Evolutionary conservation across 805 yeast species (phyloP).

Genomic region (Komagataella phaffii): DNA sequence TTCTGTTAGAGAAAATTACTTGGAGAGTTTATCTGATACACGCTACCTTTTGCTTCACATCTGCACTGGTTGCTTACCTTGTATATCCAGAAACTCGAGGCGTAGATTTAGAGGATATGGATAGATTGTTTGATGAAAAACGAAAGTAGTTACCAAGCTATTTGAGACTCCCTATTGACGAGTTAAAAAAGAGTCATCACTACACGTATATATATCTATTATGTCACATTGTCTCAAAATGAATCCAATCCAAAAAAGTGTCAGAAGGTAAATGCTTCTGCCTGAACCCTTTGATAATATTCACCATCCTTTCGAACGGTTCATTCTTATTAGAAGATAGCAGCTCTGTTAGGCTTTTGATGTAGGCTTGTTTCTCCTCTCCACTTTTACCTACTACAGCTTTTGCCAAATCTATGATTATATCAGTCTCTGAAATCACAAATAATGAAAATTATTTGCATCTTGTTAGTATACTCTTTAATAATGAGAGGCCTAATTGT

Average conservation of each 20-base stretch:
- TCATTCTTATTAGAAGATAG: not conserved
- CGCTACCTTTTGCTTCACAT: constrained; percentile 46
- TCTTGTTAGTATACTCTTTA: not conserved
- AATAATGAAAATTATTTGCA: not conserved
- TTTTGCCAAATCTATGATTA: constrained; percentile 1
- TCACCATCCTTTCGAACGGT: not conserved
- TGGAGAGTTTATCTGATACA: constrained; percentile 77
- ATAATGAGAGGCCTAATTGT: not conserved
- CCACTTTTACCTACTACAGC: not conserved
- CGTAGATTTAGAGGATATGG: constrained; percentile 29
- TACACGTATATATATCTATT: too few species aligned
- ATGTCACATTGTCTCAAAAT: not conserved
- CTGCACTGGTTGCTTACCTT: constrained; percentile 23
- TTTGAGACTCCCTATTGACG: not conserved
- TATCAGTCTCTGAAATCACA: constrained; percentile 1
- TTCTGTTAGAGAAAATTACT: constrained; percentile 56
- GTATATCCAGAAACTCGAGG: constrained; percentile 33
- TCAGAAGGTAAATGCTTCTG: not conserved
- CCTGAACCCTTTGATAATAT: not conserved
- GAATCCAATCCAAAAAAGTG: not conserved
- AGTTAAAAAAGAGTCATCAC: not conserved
- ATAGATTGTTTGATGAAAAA: constrained; percentile 23
- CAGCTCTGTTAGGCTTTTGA: not conserved
- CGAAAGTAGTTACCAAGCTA: not conserved
- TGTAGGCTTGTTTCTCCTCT: not conserved